phyloP scores from a whole-genome alignment of 1,284 basidiomycete genomes.

The Limonomyces culmigenus region DNA sequence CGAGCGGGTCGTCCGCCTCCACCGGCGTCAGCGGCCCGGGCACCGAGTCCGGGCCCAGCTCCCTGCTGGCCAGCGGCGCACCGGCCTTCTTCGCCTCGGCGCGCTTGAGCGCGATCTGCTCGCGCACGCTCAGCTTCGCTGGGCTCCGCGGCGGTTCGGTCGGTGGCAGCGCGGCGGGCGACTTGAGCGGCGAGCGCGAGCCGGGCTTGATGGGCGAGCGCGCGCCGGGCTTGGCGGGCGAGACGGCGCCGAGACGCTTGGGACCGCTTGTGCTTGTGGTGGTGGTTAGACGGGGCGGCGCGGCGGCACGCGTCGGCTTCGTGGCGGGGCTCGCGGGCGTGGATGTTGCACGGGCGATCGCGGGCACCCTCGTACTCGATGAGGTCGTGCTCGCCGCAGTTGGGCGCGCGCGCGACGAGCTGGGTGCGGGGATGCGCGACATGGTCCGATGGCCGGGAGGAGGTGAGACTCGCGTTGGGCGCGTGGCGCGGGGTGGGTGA shows the following conservation, averaged over 20 bases:
- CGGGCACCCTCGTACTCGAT: background rate
- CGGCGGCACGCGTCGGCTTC: background rate
- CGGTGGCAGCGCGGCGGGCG: background rate
- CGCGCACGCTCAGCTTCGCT: slow-evolving; percentile 39
- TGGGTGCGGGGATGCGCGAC: slow-evolving; percentile 10
- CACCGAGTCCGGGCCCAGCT: slow-evolving; percentile 14
- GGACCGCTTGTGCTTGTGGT: slow-evolving; percentile 3
- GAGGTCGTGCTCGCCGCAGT: background rate
- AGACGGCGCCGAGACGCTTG: slow-evolving; percentile 8
- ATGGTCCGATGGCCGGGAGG: slow-evolving; percentile 16
- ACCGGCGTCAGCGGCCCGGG: slow-evolving; percentile 6
- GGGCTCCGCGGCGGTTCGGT: slow-evolving; percentile 11
- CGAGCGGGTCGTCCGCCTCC: slow-evolving; percentile 36
- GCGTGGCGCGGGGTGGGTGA: background rate
- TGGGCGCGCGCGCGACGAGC: background rate
- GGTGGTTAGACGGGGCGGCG: background rate
- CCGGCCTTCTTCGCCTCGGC: slow-evolving; percentile 54
- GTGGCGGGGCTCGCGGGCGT: background rate
- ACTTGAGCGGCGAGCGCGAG: slow-evolving; percentile 9
- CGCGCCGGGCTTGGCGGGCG: slow-evolving; percentile 19
- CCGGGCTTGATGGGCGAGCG: slow-evolving; percentile 19
- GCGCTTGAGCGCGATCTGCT: slow-evolving; percentile 56
- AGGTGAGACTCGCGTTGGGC: slow-evolving; percentile 14
- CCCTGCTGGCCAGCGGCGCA: slow-evolving; percentile 9
- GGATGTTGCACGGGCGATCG: too few relatives aligned